These are phyloP conservation scores for Syncephalastrum sp. DNA, from an alignment of 371 early-diverging fungal species.

Conservation along the genomic window DNA sequence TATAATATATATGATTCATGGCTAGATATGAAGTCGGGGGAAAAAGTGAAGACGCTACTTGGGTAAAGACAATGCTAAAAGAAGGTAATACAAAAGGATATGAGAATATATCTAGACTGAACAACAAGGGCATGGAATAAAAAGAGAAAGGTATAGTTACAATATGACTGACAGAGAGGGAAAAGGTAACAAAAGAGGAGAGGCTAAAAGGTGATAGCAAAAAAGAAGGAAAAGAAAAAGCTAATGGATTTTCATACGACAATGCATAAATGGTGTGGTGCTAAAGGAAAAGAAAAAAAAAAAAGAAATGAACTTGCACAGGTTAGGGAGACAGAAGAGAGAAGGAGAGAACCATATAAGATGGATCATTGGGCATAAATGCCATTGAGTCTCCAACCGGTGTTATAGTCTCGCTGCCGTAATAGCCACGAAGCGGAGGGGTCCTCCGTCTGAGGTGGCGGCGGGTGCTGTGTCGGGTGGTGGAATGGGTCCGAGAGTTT, in stretches of 20 bases:
- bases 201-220: background rate
- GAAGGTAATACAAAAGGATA: too few species aligned
- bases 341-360: slow-evolving; percentile 9
- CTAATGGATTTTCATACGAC: slow-evolving; percentile 3
- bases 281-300: slow-evolving; percentile 5
- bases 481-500: background rate
- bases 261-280: slow-evolving; percentile 8
- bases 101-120: too few species aligned
- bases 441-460: slow-evolving; percentile 10
- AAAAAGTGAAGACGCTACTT: too few species aligned
- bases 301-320: slow-evolving; percentile 9
- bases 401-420: slow-evolving; percentile 12
- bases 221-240: slow-evolving; percentile 3
- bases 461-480: slow-evolving; percentile 3
- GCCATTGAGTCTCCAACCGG: slow-evolving; percentile 23
- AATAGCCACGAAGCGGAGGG: slow-evolving; percentile 1
- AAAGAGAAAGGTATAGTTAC: too few species aligned
- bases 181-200: slow-evolving; percentile 8
- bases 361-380: slow-evolving; percentile 24
- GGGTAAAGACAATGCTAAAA: too few species aligned
- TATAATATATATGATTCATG: too few species aligned
- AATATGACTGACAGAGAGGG: background rate
- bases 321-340: background rate
- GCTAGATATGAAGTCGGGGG: too few species aligned
- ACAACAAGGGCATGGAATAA: too few species aligned